Conservation (phyloP, 2,329 filamentous ascomycete genomes). For the Aspergillus unguis region DNA sequence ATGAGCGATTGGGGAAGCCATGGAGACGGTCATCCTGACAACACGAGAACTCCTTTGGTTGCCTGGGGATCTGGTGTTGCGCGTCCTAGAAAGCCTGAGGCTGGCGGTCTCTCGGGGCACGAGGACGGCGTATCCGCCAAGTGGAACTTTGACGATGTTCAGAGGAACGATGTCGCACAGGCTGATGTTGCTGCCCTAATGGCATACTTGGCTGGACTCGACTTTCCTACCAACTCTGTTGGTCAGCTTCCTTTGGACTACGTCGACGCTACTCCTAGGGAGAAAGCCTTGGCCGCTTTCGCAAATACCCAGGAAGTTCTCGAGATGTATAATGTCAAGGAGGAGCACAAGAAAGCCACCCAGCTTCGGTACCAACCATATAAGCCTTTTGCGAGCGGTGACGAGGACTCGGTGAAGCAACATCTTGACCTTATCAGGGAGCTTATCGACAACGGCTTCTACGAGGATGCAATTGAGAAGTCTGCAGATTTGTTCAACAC, state of each 20-base stretch:
- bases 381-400: conserved; percentile 61
- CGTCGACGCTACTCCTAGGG: conserved; percentile 65
- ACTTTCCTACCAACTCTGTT: conserved; percentile 94
- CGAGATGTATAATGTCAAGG: conserved; percentile 95
- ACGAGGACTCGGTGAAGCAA: conserved; percentile 58
- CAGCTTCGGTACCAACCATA: conserved; percentile 78
- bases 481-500: conserved; percentile 73
- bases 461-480: conserved; percentile 74
- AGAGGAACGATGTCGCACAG: conserved; percentile 86
- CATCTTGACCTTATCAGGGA: conserved; percentile 65
- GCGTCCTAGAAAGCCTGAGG: conserved; percentile 59
- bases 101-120: conserved; percentile 68
- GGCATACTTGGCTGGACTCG: conserved; percentile 82
- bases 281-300: conserved; percentile 80
- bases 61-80: conserved; percentile 91
- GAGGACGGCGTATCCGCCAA: conserved; percentile 83
- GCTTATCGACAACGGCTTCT: conserved; percentile 63
- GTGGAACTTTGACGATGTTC: conserved; percentile 77
- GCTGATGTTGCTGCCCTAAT: conserved; percentile 94
- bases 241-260: conserved; percentile 86
- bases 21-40: conserved; percentile 95
- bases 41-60: conserved; percentile 89
- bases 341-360: conserved; percentile 72
- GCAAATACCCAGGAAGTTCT: conserved; percentile 83
- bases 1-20: conserved; percentile 99